Percentiles rank a stretch among this genome's conserved stretches.
Evolutionary conservation across 768 basidiomycete genomes (phyloP).

Genomic region (Pleurotus pulmonarius): DNA sequence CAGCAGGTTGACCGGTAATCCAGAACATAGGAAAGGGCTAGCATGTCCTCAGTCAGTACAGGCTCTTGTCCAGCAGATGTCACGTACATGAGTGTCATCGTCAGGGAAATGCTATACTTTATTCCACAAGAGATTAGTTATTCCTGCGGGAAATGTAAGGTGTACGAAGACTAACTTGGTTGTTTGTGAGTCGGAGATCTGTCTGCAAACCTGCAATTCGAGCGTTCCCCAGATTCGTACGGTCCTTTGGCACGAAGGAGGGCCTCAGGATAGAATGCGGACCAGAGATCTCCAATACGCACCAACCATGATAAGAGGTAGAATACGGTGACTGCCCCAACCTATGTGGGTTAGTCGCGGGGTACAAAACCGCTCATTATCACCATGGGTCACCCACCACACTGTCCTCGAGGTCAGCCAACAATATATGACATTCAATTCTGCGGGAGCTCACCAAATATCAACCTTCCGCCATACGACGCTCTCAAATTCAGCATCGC

Average conservation of each 20-base stretch:
- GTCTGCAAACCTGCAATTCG: conserved; percentile 56
- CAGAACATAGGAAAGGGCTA: conserved; percentile 49
- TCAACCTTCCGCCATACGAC: conserved; percentile 49
- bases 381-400: neutral
- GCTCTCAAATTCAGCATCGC: conserved; percentile 21
- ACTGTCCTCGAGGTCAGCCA: neutral
- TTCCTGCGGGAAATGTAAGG: too few species aligned
- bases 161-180: conserved; percentile 12
- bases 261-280: too few species aligned
- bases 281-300: conserved; percentile 11
- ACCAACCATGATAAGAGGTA: conserved; percentile 54
- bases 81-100: conserved; percentile 32
- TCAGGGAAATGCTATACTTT: conserved; percentile 44
- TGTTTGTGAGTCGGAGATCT: conserved; percentile 46
- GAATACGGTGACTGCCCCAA: conserved; percentile 37
- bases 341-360: neutral
- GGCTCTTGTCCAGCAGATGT: neutral
- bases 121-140: too few species aligned
- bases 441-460: conserved; percentile 34
- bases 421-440: neutral
- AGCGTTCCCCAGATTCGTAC: conserved; percentile 57
- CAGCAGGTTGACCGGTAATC: conserved; percentile 58
- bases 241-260: conserved; percentile 28
- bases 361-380: neutral
- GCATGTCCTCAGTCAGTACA: too few species aligned